These are phyloP conservation scores for Nephromyces sp. DNA, from an alignment of 169 alveolate genomes.

Conservation along the genomic window DNA sequence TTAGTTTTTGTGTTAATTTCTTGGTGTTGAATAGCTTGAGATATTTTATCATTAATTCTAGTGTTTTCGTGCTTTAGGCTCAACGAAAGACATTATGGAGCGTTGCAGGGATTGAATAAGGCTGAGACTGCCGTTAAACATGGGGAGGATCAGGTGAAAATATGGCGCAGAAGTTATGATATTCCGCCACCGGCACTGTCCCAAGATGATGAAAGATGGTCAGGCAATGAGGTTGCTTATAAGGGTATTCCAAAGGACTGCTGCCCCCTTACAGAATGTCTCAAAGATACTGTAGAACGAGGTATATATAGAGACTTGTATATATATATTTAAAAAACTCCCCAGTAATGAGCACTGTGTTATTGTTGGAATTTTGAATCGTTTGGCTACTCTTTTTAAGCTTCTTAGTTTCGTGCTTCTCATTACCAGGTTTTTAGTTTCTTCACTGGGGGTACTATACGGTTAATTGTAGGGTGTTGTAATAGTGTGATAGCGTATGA, in stretches of 20 bases:
- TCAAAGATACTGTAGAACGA: constrained; percentile 84
- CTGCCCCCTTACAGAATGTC: constrained; percentile 88
- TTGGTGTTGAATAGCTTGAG: too few relatives aligned
- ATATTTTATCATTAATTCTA: too few relatives aligned
- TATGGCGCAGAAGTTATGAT: constrained; percentile 92
- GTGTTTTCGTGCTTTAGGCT: too few relatives aligned
- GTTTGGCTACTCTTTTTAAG: not conserved
- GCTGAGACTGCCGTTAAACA: constrained; percentile 89
- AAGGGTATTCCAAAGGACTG: constrained; percentile 41
- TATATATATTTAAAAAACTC: not conserved
- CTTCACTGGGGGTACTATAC: not conserved
- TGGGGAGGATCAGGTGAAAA: constrained; percentile 83
- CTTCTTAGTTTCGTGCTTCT: not conserved
- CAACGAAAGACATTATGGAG: constrained; percentile 95
- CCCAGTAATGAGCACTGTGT: not conserved
- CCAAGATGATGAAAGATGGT: constrained; percentile 45
- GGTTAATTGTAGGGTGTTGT: too few relatives aligned
- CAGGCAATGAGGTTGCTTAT: constrained; percentile 6
- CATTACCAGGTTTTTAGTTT: not conserved
- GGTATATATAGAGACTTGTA: constrained; percentile 48
- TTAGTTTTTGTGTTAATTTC: too few relatives aligned
- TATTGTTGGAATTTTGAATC: not conserved
- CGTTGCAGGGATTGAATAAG: constrained; percentile 90
- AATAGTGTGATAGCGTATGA: too few relatives aligned
- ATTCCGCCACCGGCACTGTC: constrained; percentile 94